phyloP scores from a whole-genome alignment of 768 basidiomycete genomes.

The Boletus vinaceobasis region DNA sequence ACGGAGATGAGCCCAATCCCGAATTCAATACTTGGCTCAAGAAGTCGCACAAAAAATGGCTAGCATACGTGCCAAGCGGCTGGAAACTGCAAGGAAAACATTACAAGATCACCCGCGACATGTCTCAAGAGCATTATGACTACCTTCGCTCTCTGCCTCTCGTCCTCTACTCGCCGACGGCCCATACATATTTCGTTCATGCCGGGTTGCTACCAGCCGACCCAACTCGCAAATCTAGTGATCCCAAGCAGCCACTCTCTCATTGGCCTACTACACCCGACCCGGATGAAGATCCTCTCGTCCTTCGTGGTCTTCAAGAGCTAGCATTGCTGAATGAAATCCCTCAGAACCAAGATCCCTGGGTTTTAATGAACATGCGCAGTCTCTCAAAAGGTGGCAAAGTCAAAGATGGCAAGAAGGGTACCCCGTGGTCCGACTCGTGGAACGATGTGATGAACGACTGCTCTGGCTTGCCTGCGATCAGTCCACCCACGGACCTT shows the following conservation, averaged over 20 bases:
- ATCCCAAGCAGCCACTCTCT: constrained; percentile 68
- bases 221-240: constrained; percentile 47
- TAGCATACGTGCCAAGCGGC: constrained; percentile 53
- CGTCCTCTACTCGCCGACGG: constrained; percentile 66
- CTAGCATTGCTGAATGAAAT: constrained; percentile 60
- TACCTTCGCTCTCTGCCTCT: constrained; percentile 78
- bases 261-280: constrained; percentile 45
- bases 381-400: constrained; percentile 39
- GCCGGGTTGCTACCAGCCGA: constrained; percentile 79
- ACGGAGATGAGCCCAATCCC: constrained; percentile 23
- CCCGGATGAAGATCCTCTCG: constrained; percentile 12
- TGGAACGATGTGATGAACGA: constrained; percentile 67
- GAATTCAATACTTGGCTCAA: constrained; percentile 40
- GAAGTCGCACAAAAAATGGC: constrained; percentile 39
- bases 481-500: background rate
- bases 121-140: constrained; percentile 59
- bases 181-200: constrained; percentile 78
- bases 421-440: constrained; percentile 69
- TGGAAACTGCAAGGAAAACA: constrained; percentile 79
- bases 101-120: constrained; percentile 66
- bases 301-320: constrained; percentile 62
- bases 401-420: constrained; percentile 34
- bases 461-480: constrained; percentile 48
- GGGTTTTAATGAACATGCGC: constrained; percentile 50
- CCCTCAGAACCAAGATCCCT: constrained; percentile 75